These are phyloP conservation scores for Thuja plicata DNA, from an alignment of 83 land plant genomes.

Conservation along the genomic window DNA sequence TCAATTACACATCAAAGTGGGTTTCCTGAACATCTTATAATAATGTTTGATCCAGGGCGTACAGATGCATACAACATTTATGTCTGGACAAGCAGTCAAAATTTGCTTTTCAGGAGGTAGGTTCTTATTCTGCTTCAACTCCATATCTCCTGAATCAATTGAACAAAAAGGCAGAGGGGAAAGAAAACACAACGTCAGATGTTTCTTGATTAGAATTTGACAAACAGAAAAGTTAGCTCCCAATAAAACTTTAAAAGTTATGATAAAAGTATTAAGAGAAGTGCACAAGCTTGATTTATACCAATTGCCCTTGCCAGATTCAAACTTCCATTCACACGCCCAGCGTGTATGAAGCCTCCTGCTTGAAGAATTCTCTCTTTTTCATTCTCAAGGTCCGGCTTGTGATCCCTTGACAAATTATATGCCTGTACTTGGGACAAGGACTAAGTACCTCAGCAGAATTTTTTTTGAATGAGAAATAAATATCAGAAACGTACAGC, in stretches of 20 bases:
- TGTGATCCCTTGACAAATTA: constrained; percentile 42
- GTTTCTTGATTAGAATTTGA: not conserved
- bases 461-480: not conserved
- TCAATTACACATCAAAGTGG: not conserved
- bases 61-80: constrained; percentile 23
- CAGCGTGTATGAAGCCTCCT: constrained; percentile 41
- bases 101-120: constrained; percentile 50
- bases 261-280: not conserved
- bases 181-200: not conserved
- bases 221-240: not conserved
- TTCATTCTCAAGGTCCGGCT: constrained; percentile 39
- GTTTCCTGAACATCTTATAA: not conserved
- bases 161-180: not conserved
- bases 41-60: not conserved
- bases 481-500: not conserved
- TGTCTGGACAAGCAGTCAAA: constrained; percentile 40
- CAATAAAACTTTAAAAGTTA: not conserved
- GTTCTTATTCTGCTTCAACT: constrained; percentile 32
- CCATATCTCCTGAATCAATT: constrained; percentile 34
- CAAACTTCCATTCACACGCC: constrained; percentile 45
- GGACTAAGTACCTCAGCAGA: not conserved
- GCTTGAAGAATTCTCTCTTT: constrained; percentile 33
- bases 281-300: constrained; percentile 7
- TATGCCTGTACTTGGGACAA: constrained; percentile 23
- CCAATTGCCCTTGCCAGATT: constrained; percentile 50